A percentile compares a stretch with the other conserved stretches of the same genome.
Evolutionary conservation across 106 monocot species (phyloP).

Genomic region (Dioscorea dumetorum): DNA sequence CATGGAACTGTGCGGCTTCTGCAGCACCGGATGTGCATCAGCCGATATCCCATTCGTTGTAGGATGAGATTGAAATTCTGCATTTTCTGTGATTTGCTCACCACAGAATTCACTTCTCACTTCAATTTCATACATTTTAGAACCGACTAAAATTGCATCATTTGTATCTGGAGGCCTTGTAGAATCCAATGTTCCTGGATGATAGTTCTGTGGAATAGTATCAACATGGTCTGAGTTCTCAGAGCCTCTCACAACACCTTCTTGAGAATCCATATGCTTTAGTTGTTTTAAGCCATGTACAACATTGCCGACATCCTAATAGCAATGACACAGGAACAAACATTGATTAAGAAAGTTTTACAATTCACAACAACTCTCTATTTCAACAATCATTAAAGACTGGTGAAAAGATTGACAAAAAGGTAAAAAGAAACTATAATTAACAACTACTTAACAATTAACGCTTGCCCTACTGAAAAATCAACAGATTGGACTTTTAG

Average conservation of each 20-base stretch:
- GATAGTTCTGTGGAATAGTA: constrained; percentile 1
- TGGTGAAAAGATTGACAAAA: too few relatives aligned
- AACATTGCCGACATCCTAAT: constrained; percentile 18
- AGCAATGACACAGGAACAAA: not conserved
- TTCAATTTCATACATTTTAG: constrained; percentile 18
- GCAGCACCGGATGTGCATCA: not conserved
- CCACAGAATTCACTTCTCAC: constrained; percentile 14
- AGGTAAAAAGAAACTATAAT: too few relatives aligned
- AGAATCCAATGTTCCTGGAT: constrained; percentile 5
- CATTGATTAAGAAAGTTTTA: too few relatives aligned
- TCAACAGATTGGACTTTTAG: too few relatives aligned
- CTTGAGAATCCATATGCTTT: constrained; percentile 27
- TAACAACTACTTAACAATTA: too few relatives aligned
- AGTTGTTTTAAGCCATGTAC: constrained; percentile 25
- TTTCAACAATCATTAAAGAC: too few relatives aligned
- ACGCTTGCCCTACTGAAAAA: too few relatives aligned
- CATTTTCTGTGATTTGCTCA: constrained; percentile 4
- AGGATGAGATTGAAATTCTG: not conserved
- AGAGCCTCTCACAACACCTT: constrained; percentile 12
- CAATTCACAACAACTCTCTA: too few relatives aligned
- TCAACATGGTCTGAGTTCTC: constrained; percentile 11
- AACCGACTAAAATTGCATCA: constrained; percentile 2
- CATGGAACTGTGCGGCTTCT: constrained; percentile 3
- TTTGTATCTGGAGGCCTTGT: constrained; percentile 8
- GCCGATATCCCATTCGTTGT: constrained; percentile 2